Evolutionary conservation across 225 moss, liverwort and hornwort genomes (phyloP), one percentile per base, ranked within the genome.

Genomic region (Anthoceros angustus): DNA sequence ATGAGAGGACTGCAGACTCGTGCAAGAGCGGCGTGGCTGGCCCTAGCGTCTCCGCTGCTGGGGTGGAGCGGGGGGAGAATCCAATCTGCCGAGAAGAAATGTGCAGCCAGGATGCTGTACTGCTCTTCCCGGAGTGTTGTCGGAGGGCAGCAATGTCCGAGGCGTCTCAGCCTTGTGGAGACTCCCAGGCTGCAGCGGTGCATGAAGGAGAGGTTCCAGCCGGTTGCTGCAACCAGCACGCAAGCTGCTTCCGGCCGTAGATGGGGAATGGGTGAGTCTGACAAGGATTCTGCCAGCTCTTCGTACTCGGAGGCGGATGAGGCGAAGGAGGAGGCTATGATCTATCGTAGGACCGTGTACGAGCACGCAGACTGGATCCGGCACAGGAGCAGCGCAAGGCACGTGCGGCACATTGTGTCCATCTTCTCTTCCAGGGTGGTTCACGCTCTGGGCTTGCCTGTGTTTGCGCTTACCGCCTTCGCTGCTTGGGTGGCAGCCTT

Each of bases 301-400:
- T 23, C 10, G 6, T 18, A 20, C 55, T 9, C 12, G 18, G 14
- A 9, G 7, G 18, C 55, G 7, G 55, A 55, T 55, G 55, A 55
- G 23, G 55, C 55, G 18, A 55, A 55, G 55, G 55, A 55, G 23
- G 55, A 55, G 23, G 55, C 55, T 55, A 55, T 55, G 55, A 55
- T 55, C 8, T 9, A 18, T 23, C 18, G 55, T 18, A 9, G 55
- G 1, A 55, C 55, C 23, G 55, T 55, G 7, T 55, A 55, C 55
- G 55, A 55, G 18, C 55, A 55, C 23, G 55, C 55, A 23, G 55
- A 55, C 55, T 55, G 55, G 55, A 23, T 55, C 23, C 55, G 55
- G 6, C 55, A 55, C 55, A 55, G 23, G 55, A 55, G 55, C 55
- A 55, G 55, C 55, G 14, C 55, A 7, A 18, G 55, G 18, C 55